Base-by-base conservation (phyloP, 352 stramenopile genomes). In the Phytophthora idaei region DNA sequence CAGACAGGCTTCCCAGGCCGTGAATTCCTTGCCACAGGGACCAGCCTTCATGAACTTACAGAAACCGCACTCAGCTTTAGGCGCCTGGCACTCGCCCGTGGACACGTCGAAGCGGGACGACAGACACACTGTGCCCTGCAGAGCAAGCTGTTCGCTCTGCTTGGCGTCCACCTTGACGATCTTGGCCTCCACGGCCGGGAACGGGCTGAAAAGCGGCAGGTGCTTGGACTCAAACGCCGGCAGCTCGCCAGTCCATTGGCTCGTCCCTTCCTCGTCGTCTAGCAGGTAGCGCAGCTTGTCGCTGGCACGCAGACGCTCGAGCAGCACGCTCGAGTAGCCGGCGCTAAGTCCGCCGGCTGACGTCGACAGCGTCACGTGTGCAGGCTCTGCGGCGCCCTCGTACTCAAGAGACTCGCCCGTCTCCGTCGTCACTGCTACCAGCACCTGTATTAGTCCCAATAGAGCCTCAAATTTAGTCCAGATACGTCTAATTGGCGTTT, bases 11-110 rank as follows among this genome's bases (percentile, higher is more conserved):
- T 96, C 87, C 89, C 89, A 96, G 31, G 82, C 76, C 41, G 78
- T 84, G 66, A 96, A 96, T 67, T 92, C 72, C 31, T 69, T 69
- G 47, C 86, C 88, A 59, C 89, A 96, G 51, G 89, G 89, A 0
- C 89, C 89, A 25, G 85, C 87, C 74, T 95, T 95, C 87, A 96
- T 96, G 69, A 96, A 96, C 71, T 94, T 93, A 72, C 89, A 96
- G 61, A 94, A 96, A 57, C 87, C 88, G 59, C 89, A 96, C 74
- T 96, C 89, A 34, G 85, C 73, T 67, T 96, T 94, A n/a, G 64
- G 74, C 1, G 68, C 67, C n/a, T 68, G 39, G 59, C 87, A 95
- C 57, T 73, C 52, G 15, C 80, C 78, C 8, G 67, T 80, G 31
- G 73, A 64, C 1, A 70, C 51, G 61, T 95, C 87, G 58, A 90